phyloP scores from a whole-genome alignment of 2,329 filamentous ascomycete genomes.

The Botrytis paeoniae region DNA sequence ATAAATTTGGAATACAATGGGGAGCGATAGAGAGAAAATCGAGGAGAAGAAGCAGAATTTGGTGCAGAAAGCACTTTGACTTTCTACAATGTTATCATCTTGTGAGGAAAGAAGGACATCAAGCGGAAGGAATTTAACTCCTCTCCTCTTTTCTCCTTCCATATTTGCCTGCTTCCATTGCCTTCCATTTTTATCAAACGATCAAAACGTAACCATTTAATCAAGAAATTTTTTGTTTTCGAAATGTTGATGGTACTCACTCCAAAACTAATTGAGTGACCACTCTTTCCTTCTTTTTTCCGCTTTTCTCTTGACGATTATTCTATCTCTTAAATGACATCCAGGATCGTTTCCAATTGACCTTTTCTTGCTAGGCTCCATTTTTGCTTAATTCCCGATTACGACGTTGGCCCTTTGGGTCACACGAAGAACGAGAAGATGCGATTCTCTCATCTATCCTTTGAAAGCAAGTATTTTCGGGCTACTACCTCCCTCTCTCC shows the following conservation, averaged over 20 bases:
- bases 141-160: background rate
- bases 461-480: background rate
- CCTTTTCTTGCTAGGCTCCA: background rate
- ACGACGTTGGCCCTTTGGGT: background rate
- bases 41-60: background rate
- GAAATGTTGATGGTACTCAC: background rate
- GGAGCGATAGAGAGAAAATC: background rate
- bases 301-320: background rate
- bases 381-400: background rate
- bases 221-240: background rate
- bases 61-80: background rate
- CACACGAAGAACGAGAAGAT: background rate
- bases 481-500: fast-evolving
- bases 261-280: too few relatives aligned
- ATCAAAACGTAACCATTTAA: background rate
- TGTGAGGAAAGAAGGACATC: background rate
- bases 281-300: background rate
- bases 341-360: background rate
- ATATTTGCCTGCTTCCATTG: background rate
- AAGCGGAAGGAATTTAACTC: background rate
- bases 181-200: background rate
- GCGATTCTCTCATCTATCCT: background rate
- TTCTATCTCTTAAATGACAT: too few relatives aligned
- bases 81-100: background rate
- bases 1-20: background rate